These are phyloP conservation scores for Nepenthes gracilis DNA, from an alignment of 148 eudicot species.

Conservation along the genomic window DNA sequence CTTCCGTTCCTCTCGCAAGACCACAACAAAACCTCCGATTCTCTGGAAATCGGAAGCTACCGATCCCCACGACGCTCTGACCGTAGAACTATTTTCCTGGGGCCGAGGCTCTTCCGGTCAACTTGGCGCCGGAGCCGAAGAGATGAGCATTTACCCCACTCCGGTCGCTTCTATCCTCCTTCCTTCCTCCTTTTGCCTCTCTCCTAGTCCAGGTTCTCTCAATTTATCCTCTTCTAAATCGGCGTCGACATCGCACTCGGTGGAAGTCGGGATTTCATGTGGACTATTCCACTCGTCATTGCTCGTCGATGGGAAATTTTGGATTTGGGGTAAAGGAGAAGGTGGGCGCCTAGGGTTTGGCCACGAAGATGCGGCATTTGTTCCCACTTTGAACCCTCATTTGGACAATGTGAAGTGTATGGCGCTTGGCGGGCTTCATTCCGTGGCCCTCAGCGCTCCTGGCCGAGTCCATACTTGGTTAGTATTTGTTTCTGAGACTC, in stretches of 20 bases:
- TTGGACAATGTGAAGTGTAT: slow-evolving; percentile 26
- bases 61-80: slow-evolving; percentile 5
- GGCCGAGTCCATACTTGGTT: slow-evolving; percentile 82
- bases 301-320: slow-evolving; percentile 48
- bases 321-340: slow-evolving; percentile 98
- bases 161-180: slow-evolving; percentile 37
- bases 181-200: slow-evolving; percentile 35
- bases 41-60: slow-evolving; percentile 15
- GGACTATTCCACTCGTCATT: slow-evolving; percentile 81
- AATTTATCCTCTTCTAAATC: no score
- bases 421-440: slow-evolving; percentile 93
- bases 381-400: slow-evolving; percentile 42
- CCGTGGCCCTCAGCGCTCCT: slow-evolving; percentile 50
- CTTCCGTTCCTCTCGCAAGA: slow-evolving; percentile 10
- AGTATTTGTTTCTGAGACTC: slow-evolving; percentile 8
- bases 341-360: slow-evolving; percentile 85
- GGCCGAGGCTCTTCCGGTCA: slow-evolving; percentile 91
- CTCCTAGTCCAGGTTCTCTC: slow-evolving; percentile 40
- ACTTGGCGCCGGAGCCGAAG: slow-evolving; percentile 57
- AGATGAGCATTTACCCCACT: slow-evolving; percentile 49
- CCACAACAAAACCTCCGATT: slow-evolving; percentile 22
- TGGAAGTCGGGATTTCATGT: slow-evolving; percentile 56
- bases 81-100: slow-evolving; percentile 66
- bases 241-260: background rate
- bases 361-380: slow-evolving; percentile 44